A percentile compares a stretch with the other conserved stretches of the same genome.
Evolutionary conservation across 1,284 basidiomycete genomes (phyloP).

Genomic region (Abortiporus biennis): DNA sequence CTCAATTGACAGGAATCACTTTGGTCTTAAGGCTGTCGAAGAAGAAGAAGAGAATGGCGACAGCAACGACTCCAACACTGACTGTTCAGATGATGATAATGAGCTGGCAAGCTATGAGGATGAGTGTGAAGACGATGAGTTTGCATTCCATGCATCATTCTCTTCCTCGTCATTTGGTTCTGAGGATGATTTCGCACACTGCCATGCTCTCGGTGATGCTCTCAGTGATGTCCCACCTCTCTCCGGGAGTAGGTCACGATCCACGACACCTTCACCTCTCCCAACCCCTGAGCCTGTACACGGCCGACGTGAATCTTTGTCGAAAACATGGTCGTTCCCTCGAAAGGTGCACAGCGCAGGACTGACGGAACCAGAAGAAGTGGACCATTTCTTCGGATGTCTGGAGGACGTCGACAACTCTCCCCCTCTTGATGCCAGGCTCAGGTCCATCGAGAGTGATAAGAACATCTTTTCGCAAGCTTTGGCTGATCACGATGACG

Average conservation of each 20-base stretch:
- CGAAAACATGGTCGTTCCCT: conserved; percentile 70
- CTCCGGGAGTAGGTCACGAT: conserved; percentile 16
- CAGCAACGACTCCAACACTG: conserved; percentile 20
- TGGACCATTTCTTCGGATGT: conserved; percentile 72
- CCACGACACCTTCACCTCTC: conserved; percentile 25
- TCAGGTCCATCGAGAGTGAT: conserved; percentile 41
- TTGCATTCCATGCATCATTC: conserved; percentile 29
- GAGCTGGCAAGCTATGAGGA: conserved; percentile 63
- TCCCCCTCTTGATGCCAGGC: conserved; percentile 28
- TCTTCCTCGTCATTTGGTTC: conserved; percentile 51
- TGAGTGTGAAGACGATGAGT: conserved; percentile 51
- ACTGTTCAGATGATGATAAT: conserved; percentile 41
- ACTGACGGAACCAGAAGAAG: conserved; percentile 31
- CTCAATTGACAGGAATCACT: conserved; percentile 27
- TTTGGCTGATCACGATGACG: conserved; percentile 39
- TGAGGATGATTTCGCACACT: conserved; percentile 37
- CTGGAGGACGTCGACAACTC: conserved; percentile 54
- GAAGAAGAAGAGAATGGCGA: conserved; percentile 48
- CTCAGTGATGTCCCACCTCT: background rate
- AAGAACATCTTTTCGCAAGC: conserved; percentile 52
- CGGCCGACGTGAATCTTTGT: conserved; percentile 40
- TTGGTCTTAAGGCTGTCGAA: conserved; percentile 47
- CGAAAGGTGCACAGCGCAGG: conserved; percentile 21
- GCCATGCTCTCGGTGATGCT: conserved; percentile 21
- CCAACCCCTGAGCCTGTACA: conserved; percentile 28